Base-by-base conservation (phyloP, 352 stramenopile genomes). In the Thalassiosira allenii region DNA sequence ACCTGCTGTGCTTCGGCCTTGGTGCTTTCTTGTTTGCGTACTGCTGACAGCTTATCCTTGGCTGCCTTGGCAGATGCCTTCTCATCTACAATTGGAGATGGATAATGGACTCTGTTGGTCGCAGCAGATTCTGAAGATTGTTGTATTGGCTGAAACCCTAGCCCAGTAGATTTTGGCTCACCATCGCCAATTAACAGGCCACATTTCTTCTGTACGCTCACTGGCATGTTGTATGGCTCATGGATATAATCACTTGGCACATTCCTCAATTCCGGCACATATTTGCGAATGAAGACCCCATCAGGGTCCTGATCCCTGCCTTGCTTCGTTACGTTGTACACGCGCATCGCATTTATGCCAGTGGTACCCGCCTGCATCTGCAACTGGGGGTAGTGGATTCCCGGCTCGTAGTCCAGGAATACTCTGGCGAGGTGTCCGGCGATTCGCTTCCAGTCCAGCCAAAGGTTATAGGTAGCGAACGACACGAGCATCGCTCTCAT, bases 301-400 rank as follows among this genome's bases (percentile, higher is more conserved):
- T 72, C 53, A n/a, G 86, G 82, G 71, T 91, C 86, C 68, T 91
- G 86, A 34, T 91, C 86, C 61, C 84, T 81, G 3, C 79, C 79
- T 75, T 92, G 86, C 40, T 92, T 92, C 32, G 77, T 90, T 1
- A 90, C 83, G 53, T 83, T 90, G 65, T 92, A 92, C 0, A 90
- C 83, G 64, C 86, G 53, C 86, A 92, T 90, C 8, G 86, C 73
- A 78, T 92, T 92, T 20, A 92, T 92, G 17, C 86, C 86, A 34
- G 83, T 92, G 17, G 83, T 90, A 20, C 86, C 86, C 32, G 86
- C 69, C 72, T 92, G 86, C 86, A 92, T 92, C 73, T 92, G 86
- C 4, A 92, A 49, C 34, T 92, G 86, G 29, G 86, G 83, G 62
- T 90, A 91, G 34, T 91, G 84, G 64, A 91, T 91, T 17, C 79